Conservation (phyloP, 352 stramenopile species). For the Achlya hypogyna region DNA sequence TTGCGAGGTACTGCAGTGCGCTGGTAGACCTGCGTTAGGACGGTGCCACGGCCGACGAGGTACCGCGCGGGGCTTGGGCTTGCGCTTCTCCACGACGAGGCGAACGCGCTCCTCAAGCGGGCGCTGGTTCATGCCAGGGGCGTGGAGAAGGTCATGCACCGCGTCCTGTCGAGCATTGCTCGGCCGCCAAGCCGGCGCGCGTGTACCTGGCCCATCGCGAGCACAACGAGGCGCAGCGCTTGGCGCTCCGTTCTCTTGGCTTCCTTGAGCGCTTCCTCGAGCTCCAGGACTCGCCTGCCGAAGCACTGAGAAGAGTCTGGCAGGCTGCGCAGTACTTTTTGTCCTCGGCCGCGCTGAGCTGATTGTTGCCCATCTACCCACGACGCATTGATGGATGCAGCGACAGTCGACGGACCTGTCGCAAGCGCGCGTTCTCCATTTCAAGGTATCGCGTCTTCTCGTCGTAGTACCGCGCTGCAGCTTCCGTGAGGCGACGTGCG, state of each 20-base stretch:
- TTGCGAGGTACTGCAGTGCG: neutral
- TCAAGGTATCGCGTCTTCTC: slow-evolving; percentile 13
- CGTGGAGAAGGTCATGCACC: neutral
- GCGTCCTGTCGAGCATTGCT: neutral
- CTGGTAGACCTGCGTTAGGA: neutral
- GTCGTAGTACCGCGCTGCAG: slow-evolving; percentile 1
- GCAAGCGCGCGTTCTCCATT: slow-evolving; percentile 2
- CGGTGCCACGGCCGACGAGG: neutral
- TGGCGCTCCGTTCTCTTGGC: neutral
- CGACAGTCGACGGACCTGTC: neutral
- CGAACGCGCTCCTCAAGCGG: slow-evolving; percentile 2
- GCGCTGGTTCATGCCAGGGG: neutral
- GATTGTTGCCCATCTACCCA: neutral
- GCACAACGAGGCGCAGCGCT: slow-evolving; percentile 6
- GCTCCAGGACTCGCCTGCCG: neutral
- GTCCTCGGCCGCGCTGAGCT: neutral
- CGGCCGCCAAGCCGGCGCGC: neutral
- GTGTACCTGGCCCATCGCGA: slow-evolving; percentile 6
- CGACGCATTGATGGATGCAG: neutral
- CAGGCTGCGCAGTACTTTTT: neutral
- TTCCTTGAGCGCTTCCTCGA: neutral
- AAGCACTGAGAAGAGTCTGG: neutral
- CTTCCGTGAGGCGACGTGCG: too few relatives aligned
- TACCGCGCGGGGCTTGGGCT: neutral
- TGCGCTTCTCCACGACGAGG: neutral